Evolutionary conservation across 257 asterid species (phyloP).

Genomic region (Solanum pimpinellifolium): DNA sequence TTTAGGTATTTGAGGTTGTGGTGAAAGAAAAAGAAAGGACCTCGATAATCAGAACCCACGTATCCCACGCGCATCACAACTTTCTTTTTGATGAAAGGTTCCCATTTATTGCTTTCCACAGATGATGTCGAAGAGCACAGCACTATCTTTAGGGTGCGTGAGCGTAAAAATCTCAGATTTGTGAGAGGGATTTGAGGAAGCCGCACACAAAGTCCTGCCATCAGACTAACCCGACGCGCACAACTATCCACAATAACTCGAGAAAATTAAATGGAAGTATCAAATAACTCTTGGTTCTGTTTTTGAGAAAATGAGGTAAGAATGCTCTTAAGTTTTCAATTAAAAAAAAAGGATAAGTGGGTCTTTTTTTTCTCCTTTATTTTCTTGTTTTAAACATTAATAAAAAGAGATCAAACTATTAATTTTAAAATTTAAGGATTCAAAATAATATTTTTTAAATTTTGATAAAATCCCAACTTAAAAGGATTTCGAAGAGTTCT

Average conservation of each 20-base stretch:
- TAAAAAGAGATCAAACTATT: no score
- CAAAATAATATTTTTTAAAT: no score
- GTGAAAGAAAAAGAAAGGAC: conserved; percentile 12
- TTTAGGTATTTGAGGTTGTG: not conserved
- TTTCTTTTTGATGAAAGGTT: conserved; percentile 75
- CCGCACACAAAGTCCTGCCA: not conserved
- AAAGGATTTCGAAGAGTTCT: no score
- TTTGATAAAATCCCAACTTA: no score
- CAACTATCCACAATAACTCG: not conserved
- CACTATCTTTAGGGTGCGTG: conserved; percentile 2
- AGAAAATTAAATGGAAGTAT: no score
- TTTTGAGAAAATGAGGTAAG: no score
- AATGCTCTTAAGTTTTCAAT: no score
- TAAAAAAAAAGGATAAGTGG: no score
- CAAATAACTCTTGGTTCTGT: no score
- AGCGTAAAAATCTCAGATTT: not conserved
- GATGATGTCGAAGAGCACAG: conserved; percentile 17
- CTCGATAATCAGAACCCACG: conserved; percentile 83
- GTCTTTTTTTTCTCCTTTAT: no score
- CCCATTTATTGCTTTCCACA: conserved; percentile 35
- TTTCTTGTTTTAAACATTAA: no score
- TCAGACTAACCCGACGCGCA: not conserved
- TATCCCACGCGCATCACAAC: conserved; percentile 97
- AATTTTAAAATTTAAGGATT: no score
- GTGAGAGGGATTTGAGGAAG: not conserved